phyloP scores from a whole-genome alignment of 2,329 filamentous ascomycete species.

The Aciculosporium take region DNA sequence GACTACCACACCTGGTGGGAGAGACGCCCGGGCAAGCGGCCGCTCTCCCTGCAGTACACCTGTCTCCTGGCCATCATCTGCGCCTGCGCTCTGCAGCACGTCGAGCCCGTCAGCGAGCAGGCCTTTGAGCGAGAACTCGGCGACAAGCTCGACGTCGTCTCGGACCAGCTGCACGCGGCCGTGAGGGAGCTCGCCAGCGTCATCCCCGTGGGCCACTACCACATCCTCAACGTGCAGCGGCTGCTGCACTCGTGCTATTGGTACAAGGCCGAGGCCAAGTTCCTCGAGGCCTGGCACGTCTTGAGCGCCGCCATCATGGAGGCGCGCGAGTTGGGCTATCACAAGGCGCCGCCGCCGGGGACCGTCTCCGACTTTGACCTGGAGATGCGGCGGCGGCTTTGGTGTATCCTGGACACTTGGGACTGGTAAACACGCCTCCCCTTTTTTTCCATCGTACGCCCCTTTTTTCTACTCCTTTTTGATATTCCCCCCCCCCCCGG shows the following conservation, averaged over 20 bases:
- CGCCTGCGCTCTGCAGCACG: constrained; percentile 17
- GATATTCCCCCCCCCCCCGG: too few species aligned
- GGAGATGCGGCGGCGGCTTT: constrained; percentile 18
- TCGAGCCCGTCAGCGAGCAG: constrained; percentile 10
- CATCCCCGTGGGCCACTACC: constrained; percentile 15
- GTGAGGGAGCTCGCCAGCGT: constrained; percentile 14
- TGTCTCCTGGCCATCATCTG: constrained; percentile 17
- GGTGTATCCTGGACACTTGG: constrained; percentile 20
- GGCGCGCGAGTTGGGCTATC: constrained; percentile 16
- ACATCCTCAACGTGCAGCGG: constrained; percentile 16
- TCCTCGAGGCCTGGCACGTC: constrained; percentile 19
- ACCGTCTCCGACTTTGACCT: constrained; percentile 15
- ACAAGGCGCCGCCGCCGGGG: constrained; percentile 10
- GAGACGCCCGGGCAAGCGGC: constrained; percentile 7
- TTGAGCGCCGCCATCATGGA: constrained; percentile 18
- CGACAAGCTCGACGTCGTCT: constrained; percentile 9
- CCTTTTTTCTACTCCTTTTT: too few species aligned
- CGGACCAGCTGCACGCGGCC: constrained; percentile 13
- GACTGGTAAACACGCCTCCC: too few species aligned
- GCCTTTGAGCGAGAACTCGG: constrained; percentile 12
- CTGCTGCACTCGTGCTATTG: constrained; percentile 19
- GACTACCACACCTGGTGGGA: constrained; percentile 20
- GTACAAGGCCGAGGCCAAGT: constrained; percentile 20
- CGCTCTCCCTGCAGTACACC: constrained; percentile 16
- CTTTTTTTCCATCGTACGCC: too few species aligned